phyloP scores from a whole-genome alignment of 148 eudicot species.

The Talinum fruticosum region DNA sequence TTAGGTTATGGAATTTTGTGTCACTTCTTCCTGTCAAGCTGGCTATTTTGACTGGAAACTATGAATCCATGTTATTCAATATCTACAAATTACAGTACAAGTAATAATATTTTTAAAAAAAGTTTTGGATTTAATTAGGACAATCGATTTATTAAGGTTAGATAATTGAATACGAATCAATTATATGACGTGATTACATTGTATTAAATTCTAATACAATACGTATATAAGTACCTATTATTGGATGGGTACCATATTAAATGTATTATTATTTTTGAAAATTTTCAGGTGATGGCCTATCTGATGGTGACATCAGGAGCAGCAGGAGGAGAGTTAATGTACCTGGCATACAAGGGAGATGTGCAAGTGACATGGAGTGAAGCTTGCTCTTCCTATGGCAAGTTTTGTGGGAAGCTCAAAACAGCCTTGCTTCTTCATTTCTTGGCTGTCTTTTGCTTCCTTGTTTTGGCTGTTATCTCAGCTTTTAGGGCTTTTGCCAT shows the following conservation, averaged over 20 bases:
- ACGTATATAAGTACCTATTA: too few species aligned
- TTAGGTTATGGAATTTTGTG: background rate
- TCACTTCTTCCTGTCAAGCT: too few species aligned
- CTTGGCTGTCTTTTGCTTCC: constrained; percentile 56
- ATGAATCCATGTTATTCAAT: too few species aligned
- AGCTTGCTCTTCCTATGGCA: constrained; percentile 72
- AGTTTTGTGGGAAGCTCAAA: constrained; percentile 62
- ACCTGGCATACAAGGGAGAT: constrained; percentile 71
- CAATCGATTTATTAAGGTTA: too few species aligned
- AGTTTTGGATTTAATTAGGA: background rate
- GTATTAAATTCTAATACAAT: too few species aligned
- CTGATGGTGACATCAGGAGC: constrained; percentile 73
- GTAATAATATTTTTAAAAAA: too few species aligned
- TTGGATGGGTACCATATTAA: too few species aligned
- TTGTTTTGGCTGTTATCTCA: constrained; percentile 60
- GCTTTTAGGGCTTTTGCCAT: constrained; percentile 62
- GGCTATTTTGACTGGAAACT: too few species aligned
- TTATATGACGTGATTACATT: too few species aligned
- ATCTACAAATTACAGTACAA: too few species aligned
- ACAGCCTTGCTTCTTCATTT: constrained; percentile 53
- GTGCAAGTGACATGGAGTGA: constrained; percentile 73
- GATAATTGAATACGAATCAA: too few species aligned
- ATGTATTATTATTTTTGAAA: constrained; percentile 5
- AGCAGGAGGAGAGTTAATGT: constrained; percentile 53
- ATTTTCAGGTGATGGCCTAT: constrained; percentile 66